A percentile compares a stretch with the other conserved stretches of the same genome.
Evolutionary conservation across 768 basidiomycete species (phyloP).

Genomic region (Lactarius deliciosus): DNA sequence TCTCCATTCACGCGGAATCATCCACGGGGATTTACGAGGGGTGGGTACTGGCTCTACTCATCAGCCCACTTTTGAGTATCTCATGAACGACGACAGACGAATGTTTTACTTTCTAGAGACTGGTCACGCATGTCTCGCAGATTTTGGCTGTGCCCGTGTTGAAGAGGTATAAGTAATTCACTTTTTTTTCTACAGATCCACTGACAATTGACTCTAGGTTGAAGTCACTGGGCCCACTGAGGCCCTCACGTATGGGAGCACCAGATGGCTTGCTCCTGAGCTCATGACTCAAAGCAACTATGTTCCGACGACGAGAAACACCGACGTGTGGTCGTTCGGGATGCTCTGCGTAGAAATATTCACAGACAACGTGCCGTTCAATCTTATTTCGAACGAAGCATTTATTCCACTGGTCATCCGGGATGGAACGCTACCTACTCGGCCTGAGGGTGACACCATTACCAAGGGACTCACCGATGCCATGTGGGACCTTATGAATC

Average conservation of each 20-base stretch:
- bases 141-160: conserved; percentile 22
- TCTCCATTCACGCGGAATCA: conserved; percentile 19
- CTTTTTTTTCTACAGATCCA: neutral
- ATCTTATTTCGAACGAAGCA: conserved; percentile 36
- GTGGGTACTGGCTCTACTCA: conserved; percentile 1
- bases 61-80: neutral
- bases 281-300: conserved; percentile 10
- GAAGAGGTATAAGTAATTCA: conserved; percentile 14
- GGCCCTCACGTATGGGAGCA: conserved; percentile 4
- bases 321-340: conserved; percentile 52
- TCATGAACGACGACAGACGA: conserved; percentile 16
- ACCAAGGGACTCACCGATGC: conserved; percentile 39
- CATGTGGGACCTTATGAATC: conserved; percentile 45
- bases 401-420: conserved; percentile 40
- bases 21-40: conserved; percentile 26
- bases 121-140: conserved; percentile 16
- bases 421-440: conserved; percentile 40
- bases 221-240: conserved; percentile 8
- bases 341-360: conserved; percentile 50
- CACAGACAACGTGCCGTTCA: conserved; percentile 44
- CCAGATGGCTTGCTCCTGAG: conserved; percentile 27
- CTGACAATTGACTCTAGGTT: conserved; percentile 4
- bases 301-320: conserved; percentile 34
- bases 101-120: conserved; percentile 17
- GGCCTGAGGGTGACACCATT: conserved; percentile 37